A percentile compares a stretch with the other conserved stretches of the same genome.
Evolutionary conservation across 2,329 filamentous ascomycete genomes (phyloP).

Genomic region (Fusarium tuaranense): DNA sequence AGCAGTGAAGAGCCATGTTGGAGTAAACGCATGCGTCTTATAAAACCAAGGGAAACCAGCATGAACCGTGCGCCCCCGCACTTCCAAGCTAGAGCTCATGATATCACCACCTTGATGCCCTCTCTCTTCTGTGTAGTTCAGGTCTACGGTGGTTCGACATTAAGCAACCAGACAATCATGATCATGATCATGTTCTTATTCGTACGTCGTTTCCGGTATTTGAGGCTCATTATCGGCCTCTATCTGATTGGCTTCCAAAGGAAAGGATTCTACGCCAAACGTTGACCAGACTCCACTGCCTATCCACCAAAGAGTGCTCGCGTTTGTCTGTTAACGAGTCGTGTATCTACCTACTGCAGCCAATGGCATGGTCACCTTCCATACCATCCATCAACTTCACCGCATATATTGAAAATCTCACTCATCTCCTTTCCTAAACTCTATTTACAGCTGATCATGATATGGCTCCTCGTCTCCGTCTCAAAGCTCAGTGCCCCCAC

Average conservation of each 20-base stretch:
- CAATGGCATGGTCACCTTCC: neutral
- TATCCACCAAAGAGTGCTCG: neutral
- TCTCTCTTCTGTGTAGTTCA: neutral
- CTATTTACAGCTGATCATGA: neutral
- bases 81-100: slow-evolving; percentile 29
- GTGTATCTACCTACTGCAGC: neutral
- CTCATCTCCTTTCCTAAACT: neutral
- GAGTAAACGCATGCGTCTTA: slow-evolving; percentile 4
- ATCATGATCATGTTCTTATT: neutral
- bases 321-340: neutral
- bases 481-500: neutral
- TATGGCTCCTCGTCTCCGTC: neutral
- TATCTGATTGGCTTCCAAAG: neutral
- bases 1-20: neutral
- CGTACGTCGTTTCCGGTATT: neutral
- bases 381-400: neutral
- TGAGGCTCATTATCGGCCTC: neutral
- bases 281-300: neutral
- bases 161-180: neutral
- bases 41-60: neutral
- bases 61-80: slow-evolving; percentile 38
- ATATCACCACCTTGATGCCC: slow-evolving; percentile 7
- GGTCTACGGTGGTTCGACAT: neutral
- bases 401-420: neutral
- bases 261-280: neutral